Base-by-base conservation (phyloP, 108 stramenopile genomes). In the Chaetoceros muelleri region DNA sequence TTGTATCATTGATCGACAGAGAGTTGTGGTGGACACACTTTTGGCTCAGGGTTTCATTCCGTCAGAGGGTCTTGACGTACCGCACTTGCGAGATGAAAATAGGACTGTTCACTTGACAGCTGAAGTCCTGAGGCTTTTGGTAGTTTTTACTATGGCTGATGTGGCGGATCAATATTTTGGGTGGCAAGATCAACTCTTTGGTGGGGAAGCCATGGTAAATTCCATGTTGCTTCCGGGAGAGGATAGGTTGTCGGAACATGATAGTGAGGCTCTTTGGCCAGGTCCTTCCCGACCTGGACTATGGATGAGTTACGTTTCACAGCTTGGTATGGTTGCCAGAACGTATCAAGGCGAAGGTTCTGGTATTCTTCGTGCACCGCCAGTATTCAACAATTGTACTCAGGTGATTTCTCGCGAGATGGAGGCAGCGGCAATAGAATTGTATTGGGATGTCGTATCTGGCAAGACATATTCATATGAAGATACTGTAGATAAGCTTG, bases 1-100 rank as follows among this genome's bases (percentile, higher is more conserved):
- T 34, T 72, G 71, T 30, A 67, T 62, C 52, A 61, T 70, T 19
- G 62, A 70, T 64, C 44, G 69, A 28, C 69, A 70, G 44, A 23
- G 58, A 21, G 62, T 63, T 18, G 58, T 64, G 0, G 55, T 64
- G 18, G 55, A 65, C 20, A 65, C 64, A 3, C 28, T 65, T 26
- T 30, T 65, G 52, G 50, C 34, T 34, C 45, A 69, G 21, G 61
- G 67, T n/a, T 19, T 52, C 24, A 66, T 66, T 27, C 65, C 65
- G 16, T 25, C 8, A 18, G 30, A 51, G 40, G 65, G 65, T n/a
- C 27, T 66, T 5, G 24, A 28, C 1, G 65, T 59, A 19, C 65
- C 65, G 1, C 65, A 66, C 49, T 25, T 66, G 20, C 30, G 51
- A 28, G 40, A 59, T n/a, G 23, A 26, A 7, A 10, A 55, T 10